Evolutionary conservation across 768 basidiomycete species (phyloP), one percentile per base, ranked within the genome.

Genomic region (Termitomyces bulborhizus): DNA sequence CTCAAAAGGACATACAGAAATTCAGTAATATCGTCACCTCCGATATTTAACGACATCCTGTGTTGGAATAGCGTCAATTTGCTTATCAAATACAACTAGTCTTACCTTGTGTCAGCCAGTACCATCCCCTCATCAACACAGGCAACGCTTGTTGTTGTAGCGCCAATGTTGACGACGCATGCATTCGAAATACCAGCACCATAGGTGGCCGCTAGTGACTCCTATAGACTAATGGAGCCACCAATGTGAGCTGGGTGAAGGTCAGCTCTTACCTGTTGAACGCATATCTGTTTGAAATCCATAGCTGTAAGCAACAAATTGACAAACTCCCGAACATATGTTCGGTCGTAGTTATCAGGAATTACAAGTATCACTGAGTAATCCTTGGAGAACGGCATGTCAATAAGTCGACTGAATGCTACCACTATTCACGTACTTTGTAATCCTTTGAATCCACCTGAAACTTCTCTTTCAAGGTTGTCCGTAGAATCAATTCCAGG

Each of bases 81-180:
- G 21, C 47, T 13, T 52, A 57, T 29, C 18, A 13, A 56, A 49
- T 3, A 43, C 31, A 47, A 42, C 18, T 34, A 43, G 15, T n/a
- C 16, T 73, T 63, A 91, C 94, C 95, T 81, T 2, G 93, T 93
- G 62, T 99, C 97, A 4, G 86, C 66, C 29, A 94, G 72, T 21
- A 99, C 81, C 48, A 94, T 66, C 2, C 97, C 97, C 63, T 99
- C 97, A 55, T 98, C 97, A 2, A 98, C 88, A 65, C 95, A 98
- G 0, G 94, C 85, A 41, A 99, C 82, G 56, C 82, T 92, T 1
- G 91, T 93, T 53, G 78, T 82, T 15, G 76, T 78, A 12, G 96
- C 90, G 3, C 97, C 97, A 49, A 98, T 86, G 67, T 99, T 93
- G 36, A 99, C 90, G 4, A 99, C 91, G 64, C 97, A 98, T 11